phyloP scores from a whole-genome alignment of 139 green algal genomes.

The Edaphochlamys debaryana region DNA sequence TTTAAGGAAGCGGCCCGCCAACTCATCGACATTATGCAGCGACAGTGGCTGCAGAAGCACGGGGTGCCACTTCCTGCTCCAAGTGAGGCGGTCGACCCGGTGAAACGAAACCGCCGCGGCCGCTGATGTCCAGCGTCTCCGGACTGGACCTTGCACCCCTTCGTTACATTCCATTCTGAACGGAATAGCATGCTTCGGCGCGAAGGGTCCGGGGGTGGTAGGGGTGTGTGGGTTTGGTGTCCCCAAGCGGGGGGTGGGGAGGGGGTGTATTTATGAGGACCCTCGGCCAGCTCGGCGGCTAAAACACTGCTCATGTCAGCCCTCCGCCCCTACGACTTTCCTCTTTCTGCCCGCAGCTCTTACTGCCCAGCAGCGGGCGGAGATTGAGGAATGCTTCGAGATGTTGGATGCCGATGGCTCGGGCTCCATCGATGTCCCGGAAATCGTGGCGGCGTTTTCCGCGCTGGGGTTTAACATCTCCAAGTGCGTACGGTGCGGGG shows the following conservation, averaged over 20 bases:
- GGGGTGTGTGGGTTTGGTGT: no score
- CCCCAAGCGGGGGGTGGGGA: no score
- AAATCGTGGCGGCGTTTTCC: constrained; percentile 14
- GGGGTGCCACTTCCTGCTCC: constrained; percentile 5
- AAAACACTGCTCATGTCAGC: background rate
- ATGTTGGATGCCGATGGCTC: constrained; percentile 23
- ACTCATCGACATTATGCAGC: background rate
- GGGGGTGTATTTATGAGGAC: background rate
- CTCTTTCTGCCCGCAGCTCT: background rate
- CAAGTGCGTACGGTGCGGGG: no score
- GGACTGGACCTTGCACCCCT: no score
- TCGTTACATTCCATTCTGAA: no score
- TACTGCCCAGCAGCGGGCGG: constrained; percentile 12
- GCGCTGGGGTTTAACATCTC: background rate
- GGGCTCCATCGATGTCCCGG: constrained; percentile 11
- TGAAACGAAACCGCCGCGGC: no score
- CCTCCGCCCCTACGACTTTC: background rate
- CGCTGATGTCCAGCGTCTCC: no score
- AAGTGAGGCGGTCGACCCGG: background rate
- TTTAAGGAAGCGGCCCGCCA: constrained; percentile 5
- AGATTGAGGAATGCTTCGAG: constrained; percentile 34
- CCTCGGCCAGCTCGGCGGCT: background rate
- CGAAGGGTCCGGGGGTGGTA: no score
- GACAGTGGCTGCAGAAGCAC: background rate
- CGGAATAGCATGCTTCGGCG: no score